Percentiles rank a stretch among this genome's conserved stretches.
Evolutionary conservation across 2,329 filamentous ascomycete species (phyloP).

Genomic region (Metarhizium rileyi): DNA sequence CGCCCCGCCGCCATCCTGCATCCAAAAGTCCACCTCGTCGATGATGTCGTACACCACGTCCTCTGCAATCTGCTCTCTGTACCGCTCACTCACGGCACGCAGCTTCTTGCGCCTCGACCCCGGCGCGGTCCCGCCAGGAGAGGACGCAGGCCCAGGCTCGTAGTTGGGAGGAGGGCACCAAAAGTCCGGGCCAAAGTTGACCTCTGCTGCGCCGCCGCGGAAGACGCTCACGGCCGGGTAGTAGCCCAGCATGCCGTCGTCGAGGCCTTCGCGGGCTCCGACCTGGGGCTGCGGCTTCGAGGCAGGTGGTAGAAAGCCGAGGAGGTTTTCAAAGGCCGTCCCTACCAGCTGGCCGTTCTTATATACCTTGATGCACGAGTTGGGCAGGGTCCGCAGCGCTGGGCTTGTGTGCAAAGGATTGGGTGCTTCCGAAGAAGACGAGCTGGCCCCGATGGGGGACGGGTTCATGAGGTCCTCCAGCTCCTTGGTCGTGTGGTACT

Average conservation of each 20-base stretch:
- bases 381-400: conserved; percentile 75
- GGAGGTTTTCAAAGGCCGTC: conserved; percentile 75
- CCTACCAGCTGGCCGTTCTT: conserved; percentile 86
- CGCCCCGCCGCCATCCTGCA: conserved; percentile 52
- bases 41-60: conserved; percentile 88
- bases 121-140: conserved; percentile 34
- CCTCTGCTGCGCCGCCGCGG: conserved; percentile 79
- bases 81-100: conserved; percentile 65
- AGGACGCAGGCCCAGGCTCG: conserved; percentile 31
- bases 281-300: conserved; percentile 63
- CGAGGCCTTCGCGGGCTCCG: conserved; percentile 74
- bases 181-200: conserved; percentile 90
- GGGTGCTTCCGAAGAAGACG: conserved; percentile 48
- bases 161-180: conserved; percentile 70
- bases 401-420: conserved; percentile 63
- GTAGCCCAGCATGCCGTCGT: conserved; percentile 93
- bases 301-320: conserved; percentile 85
- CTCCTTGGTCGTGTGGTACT: conserved; percentile 80
- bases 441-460: conserved; percentile 34
- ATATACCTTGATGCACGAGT: conserved; percentile 79
- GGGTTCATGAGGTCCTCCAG: conserved; percentile 77
- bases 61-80: conserved; percentile 87
- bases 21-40: conserved; percentile 88
- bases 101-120: conserved; percentile 24
- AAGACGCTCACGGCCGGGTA: conserved; percentile 91